phyloP scores from a whole-genome alignment of 208 protist genomes.

The Trypanosoma lewisi region DNA sequence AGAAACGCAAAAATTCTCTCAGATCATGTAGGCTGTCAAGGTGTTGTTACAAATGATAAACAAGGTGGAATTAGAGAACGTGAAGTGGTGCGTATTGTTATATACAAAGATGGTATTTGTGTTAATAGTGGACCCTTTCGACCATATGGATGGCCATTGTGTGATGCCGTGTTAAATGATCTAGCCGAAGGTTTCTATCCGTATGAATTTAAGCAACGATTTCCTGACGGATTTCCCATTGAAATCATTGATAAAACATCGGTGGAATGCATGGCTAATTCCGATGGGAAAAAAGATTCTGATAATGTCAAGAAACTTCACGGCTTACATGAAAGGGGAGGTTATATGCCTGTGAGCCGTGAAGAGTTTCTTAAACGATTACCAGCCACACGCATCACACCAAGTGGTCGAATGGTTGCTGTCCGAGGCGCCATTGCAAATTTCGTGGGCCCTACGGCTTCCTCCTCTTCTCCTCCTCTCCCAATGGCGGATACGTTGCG shows the following conservation, averaged over 20 bases:
- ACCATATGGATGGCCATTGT: conserved; percentile 85
- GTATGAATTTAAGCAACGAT: conserved; percentile 92
- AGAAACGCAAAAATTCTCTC: conserved; percentile 81
- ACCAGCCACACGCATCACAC: conserved; percentile 61
- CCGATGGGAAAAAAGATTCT: neutral
- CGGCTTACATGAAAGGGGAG: conserved; percentile 13
- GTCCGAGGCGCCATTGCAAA: conserved; percentile 53
- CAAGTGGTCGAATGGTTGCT: conserved; percentile 65
- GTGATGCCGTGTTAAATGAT: conserved; percentile 86
- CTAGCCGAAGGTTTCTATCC: conserved; percentile 93
- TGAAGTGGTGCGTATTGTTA: conserved; percentile 70
- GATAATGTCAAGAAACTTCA: conserved; percentile 21
- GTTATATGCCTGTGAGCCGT: conserved; percentile 28
- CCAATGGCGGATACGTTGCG: conserved; percentile 23
- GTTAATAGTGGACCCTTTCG: conserved; percentile 87
- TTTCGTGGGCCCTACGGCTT: too few species aligned
- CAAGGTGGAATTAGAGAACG: conserved; percentile 63
- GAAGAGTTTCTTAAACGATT: conserved; percentile 71
- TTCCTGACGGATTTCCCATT: conserved; percentile 90
- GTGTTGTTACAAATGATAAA: conserved; percentile 59
- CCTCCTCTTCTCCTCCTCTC: too few species aligned
- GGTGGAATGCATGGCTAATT: conserved; percentile 26
- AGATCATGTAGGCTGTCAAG: conserved; percentile 80
- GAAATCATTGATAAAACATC: conserved; percentile 69
- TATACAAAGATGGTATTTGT: conserved; percentile 91